Evolutionary conservation across 164 flowering plant genomes (phyloP), one percentile per base, ranked within the genome.

Genomic region (Amborella trichopoda): DNA sequence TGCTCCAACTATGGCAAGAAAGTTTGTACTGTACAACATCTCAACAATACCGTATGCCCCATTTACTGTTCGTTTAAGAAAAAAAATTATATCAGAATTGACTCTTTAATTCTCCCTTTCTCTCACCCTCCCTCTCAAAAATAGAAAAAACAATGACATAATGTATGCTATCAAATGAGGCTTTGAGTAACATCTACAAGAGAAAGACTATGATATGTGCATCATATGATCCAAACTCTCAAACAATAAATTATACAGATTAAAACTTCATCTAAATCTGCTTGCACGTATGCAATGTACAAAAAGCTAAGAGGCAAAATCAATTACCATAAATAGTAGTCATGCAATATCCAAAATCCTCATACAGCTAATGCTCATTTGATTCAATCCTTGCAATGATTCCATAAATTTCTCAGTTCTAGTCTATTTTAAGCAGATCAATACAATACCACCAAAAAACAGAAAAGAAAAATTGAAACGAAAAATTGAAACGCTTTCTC

Each of bases 1-100:
- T 40, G 93, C 95, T 27, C 97, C 97, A 53, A 89, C 95, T 48
- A 85, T 70, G 50, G 95, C 88, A 40, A 89, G 83, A 58, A 89
- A 88, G 63, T 80, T 83, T 45, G 95, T 64, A 64, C 78, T 68
- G 59, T 60, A 85, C 44, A 81, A 73, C 97, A 89, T 89, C 62
- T 89, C 97, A 41, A 85, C 94, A 50, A 89, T 72, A 40, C 52
- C 53, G 54, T 74, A 79, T 28, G 83, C 94, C 54, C 97, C 97
- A 71, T 70, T n/a, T 14, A n/a, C 41, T 53, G 57, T 58, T 94
- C 78, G 56, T 24, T 51, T 63, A 45, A 38, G 55, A 51, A 37
- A 37, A 17, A 56, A 19, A 16, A 41, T 38, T 2, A 16, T 38
- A 50, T 53, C 18, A 58, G 28, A 17, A 40, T 26, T 5, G 36